Evolutionary conservation across 176 grass and related monocot genomes (phyloP), one percentile per base, ranked within the genome.

Genomic region (Triticum turgidum): DNA sequence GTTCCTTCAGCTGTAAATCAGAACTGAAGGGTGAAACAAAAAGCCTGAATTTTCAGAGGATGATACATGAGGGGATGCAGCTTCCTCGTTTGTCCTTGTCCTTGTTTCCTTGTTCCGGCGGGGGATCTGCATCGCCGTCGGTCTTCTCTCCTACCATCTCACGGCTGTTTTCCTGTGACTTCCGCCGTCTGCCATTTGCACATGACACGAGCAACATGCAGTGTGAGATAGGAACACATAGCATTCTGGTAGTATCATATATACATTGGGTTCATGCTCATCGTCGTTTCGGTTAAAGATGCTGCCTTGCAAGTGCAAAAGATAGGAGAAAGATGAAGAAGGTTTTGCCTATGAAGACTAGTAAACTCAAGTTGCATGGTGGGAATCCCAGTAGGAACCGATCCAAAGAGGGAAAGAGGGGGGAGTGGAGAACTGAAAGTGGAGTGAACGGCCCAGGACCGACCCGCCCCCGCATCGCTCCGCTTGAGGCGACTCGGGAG

Each of bases 31-130:
- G 54, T 58, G 18, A 58, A 58, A 58, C 54, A 58, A 21, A 38
- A n/a, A 45, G 6, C 34, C 27, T 25, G 61, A 67, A 66, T 38
- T 86, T 92, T 93, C 88, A 93, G 78, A 93, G 88, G 59, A 93
- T 88, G 27, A 79, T 85, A 87, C 91, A 86, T 15, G 42, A 41
- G 58, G 56, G 42, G 41, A 47, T 22, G 59, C 84, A 83, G 58
- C 17, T 61, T 74, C 71, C 12, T 27, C 18, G 22, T 5, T 65
- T 29, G 42, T 51, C 72, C 11, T 64, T 25, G 39, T 47, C 71
- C 42, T 75, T 17, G 41, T 74, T 51, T 54, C 41, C 69, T 73
- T 2, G 6, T 2, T 78, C 47, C 22, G 75, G 67, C 11, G 15
- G 22, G 37, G 13, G 82, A 77, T 66, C 15, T 8, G 29, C 27